Percentiles rank a stretch among this genome's conserved stretches.
Evolutionary conservation across 2,329 filamentous ascomycete species (phyloP).

Genomic region (Clonostachys rhizophaga): DNA sequence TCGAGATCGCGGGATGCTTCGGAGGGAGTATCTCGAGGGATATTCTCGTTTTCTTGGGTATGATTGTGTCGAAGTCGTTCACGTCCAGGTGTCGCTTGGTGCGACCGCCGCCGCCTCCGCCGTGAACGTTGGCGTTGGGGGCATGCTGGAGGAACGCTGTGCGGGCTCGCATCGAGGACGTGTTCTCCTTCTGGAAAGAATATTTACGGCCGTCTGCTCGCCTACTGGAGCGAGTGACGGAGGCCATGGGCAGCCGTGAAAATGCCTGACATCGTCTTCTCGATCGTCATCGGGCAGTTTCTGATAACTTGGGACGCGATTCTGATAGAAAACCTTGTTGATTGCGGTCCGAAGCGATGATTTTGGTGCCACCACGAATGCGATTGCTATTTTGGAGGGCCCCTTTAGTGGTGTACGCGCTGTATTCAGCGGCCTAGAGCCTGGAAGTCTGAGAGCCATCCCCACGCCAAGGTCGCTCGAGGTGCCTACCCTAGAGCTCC

Average conservation of each 20-base stretch:
- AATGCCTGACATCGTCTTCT: conserved; percentile 28
- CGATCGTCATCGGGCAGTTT: not conserved
- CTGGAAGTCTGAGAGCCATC: too few species aligned
- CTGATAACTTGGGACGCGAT: too few species aligned
- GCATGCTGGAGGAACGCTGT: conserved; percentile 3
- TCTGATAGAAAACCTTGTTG: too few species aligned
- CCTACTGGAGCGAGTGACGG: conserved; percentile 44
- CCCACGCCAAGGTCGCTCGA: too few species aligned
- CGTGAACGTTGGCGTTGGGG: not conserved
- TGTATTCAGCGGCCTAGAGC: too few species aligned
- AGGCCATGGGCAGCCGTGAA: conserved; percentile 38
- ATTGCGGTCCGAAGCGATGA: too few species aligned
- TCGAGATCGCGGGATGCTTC: conserved; percentile 10
- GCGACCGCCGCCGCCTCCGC: conserved; percentile 19
- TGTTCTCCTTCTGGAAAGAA: not conserved
- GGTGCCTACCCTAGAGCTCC: too few species aligned
- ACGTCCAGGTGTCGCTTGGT: conserved; percentile 44
- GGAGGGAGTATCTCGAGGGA: conserved; percentile 44
- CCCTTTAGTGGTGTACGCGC: too few species aligned
- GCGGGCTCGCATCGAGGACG: conserved; percentile 1
- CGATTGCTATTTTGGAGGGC: too few species aligned
- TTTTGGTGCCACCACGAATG: too few species aligned
- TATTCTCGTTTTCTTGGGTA: conserved; percentile 45
- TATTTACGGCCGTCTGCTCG: conserved; percentile 37
- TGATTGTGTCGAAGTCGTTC: conserved; percentile 34